Evolutionary conservation across 352 stramenopile species (phyloP).

Genomic region (Pythium periplocum): DNA sequence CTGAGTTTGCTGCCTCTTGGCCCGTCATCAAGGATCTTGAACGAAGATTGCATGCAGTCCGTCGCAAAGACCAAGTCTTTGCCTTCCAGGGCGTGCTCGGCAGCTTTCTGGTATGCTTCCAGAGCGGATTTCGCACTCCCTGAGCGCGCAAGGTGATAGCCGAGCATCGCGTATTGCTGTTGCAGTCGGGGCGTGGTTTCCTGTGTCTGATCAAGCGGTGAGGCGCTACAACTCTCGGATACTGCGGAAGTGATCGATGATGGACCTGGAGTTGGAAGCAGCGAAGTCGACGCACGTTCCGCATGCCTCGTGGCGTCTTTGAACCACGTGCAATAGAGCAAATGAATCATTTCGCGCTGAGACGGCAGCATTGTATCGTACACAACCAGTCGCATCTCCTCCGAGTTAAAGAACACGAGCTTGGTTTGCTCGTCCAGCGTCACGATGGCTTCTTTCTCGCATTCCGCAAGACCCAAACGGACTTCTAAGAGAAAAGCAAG

Average conservation of each 20-base stretch:
- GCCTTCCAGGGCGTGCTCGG: constrained; percentile 46
- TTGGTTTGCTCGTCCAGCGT: constrained; percentile 49
- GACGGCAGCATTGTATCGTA: constrained; percentile 68
- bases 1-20: constrained; percentile 33
- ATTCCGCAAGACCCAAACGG: constrained; percentile 21
- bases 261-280: neutral
- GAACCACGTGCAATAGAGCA: constrained; percentile 60
- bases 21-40: constrained; percentile 52
- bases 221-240: neutral
- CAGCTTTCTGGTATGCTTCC: constrained; percentile 56
- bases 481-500: constrained; percentile 44
- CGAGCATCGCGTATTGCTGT: constrained; percentile 56
- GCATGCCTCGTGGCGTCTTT: constrained; percentile 15
- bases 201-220: no score
- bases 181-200: constrained; percentile 11
- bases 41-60: constrained; percentile 73
- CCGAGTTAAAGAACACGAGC: constrained; percentile 57
- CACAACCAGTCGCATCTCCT: constrained; percentile 56
- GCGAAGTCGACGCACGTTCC: neutral
- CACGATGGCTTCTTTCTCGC: constrained; percentile 33
- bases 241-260: neutral
- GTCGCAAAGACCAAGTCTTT: constrained; percentile 61
- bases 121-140: constrained; percentile 45
- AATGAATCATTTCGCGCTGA: constrained; percentile 57
- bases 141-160: constrained; percentile 58